Base-by-base conservation (phyloP, 129 eudicot species). In the Erigeron canadensis region DNA sequence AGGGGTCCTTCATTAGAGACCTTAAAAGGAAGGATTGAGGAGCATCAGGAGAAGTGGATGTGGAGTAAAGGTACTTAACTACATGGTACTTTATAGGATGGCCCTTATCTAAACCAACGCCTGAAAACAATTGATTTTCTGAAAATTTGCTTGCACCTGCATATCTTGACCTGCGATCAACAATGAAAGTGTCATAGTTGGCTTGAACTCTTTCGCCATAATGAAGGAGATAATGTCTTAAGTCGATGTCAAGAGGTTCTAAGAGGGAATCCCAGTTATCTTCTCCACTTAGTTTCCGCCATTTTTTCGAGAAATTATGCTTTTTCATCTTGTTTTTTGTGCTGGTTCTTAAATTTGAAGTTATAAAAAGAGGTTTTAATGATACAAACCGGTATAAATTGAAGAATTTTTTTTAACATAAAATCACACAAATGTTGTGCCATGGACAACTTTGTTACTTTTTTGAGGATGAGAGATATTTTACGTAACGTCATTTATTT, bases 131-230 rank as follows among this genome's bases (percentile, higher is more conserved):
- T 0, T 76, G 23, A 8, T 41, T 73, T 44, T 13, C 71, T 0
- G 82, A 19, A 72, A 78, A 86, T 23, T 73, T 62, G 72, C 91
- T 75, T 51, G 74, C 72, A 10, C 91, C 91, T 1, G 86, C 60
- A 39, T 83, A 81, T 59, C 55, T 72, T 5, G 91, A 86, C 41
- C n/a, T 34, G 37, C 68, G 13, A 17, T 86, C 84, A 2, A 56
- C 34, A 55, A 73, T 72, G 74, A 86, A 86, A 39, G 88, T 72
- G 45, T 86, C 87, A 62, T 83, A 77, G 44, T 80, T 78, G 28
- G 88, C 84, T 48, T 82, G 83, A 48, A 82, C 87, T 74, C 79
- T 65, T 59, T 84, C 80, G 2, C 91, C 88, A 5, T 86, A 80
- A 37, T 80, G 70, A 12, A 73, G 48, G 63, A 73, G 78, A 70